Base-by-base conservation (phyloP, 352 stramenopile species). In the Peronospora destructor region DNA sequence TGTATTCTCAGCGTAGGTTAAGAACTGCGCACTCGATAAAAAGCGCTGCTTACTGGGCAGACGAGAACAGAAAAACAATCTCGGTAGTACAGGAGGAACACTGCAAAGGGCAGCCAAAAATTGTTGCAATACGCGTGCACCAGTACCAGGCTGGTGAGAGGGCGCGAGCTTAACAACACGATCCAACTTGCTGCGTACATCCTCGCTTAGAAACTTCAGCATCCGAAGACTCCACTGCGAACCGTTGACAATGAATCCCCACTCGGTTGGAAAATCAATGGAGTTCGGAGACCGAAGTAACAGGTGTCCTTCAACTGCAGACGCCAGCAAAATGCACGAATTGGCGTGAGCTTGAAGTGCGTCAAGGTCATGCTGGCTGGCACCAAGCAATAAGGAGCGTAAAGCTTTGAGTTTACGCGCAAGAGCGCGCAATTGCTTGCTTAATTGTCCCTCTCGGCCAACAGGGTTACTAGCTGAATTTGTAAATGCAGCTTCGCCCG, bases 21-120 rank as follows among this genome's bases (percentile, higher is more conserved):
- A 34, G 29, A 83, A 83, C 21, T 77, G 66, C 6, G 59, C 63
- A 34, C 64, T 79, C 0, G 66, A 65, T 0, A 53, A 54, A 7
- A 83, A 23, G 7, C 56, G 58, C 2, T 58, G 52, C 33, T 60
- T 26, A 14, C 25, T 33, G 11, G 38, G 49, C 19, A 72, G 32
- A 37, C 58, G 53, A 17, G 64, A 67, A 6, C 71, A 61, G 49
- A 83, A 83, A 28, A 83, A 83, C 9, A 73, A 23, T 6, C 45
- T 57, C 4, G 68, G 68, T 3, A 79, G 25, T 17, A 45, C 36
- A 16, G 29, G 56, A 33, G 71, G 64, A 14, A 74, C 6, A 14
- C 38, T 48, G 41, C 59, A 78, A 3, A 77, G 28, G 1, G 56
- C 59, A 10, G 28, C 19, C 2, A 83, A 14, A 0, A 83, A 42